A percentile compares a stretch with the other conserved stretches of the same genome.
phyloP scores from a whole-genome alignment of 352 stramenopile genomes.

The Phytophthora citrophthora region DNA sequence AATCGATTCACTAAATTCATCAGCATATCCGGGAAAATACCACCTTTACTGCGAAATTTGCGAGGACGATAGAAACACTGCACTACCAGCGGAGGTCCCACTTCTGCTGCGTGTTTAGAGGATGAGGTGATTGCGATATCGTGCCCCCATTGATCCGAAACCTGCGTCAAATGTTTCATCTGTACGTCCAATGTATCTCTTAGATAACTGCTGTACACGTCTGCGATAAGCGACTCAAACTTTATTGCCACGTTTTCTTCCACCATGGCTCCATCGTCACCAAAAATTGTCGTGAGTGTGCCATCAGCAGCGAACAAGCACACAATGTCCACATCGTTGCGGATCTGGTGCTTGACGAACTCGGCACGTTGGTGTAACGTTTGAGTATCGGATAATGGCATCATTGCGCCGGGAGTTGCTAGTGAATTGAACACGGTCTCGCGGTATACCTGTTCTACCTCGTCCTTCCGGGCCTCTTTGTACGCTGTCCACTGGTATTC shows the following conservation, averaged over 20 bases:
- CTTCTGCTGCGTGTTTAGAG: slow-evolving; percentile 15
- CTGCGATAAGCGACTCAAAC: slow-evolving; percentile 67
- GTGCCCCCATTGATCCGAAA: slow-evolving; percentile 71
- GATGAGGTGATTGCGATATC: slow-evolving; percentile 42
- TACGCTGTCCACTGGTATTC: slow-evolving; percentile 74
- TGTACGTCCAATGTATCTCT: slow-evolving; percentile 58
- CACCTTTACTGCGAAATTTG: slow-evolving; percentile 69
- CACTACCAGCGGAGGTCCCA: slow-evolving; percentile 17
- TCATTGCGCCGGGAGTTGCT: not conserved
- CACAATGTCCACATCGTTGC: slow-evolving; percentile 73
- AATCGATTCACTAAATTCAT: slow-evolving; percentile 58
- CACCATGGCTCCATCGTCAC: slow-evolving; percentile 58
- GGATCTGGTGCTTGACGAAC: slow-evolving; percentile 80
- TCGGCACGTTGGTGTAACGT: slow-evolving; percentile 65
- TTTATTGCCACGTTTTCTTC: slow-evolving; percentile 58
- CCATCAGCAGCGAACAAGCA: slow-evolving; percentile 71
- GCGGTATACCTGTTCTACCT: slow-evolving; percentile 55
- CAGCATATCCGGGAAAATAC: slow-evolving; percentile 62
- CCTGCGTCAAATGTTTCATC: slow-evolving; percentile 55
- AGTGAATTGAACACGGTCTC: slow-evolving; percentile 34
- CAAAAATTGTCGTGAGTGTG: slow-evolving; percentile 74
- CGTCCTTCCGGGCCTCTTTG: slow-evolving; percentile 59
- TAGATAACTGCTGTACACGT: slow-evolving; percentile 66
- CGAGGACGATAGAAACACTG: slow-evolving; percentile 51
- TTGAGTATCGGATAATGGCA: slow-evolving; percentile 18